Percentiles rank a stretch among this genome's conserved stretches.
Evolutionary conservation across 1,284 basidiomycete species (phyloP).

Genomic region (Sanghuangporus baumii): DNA sequence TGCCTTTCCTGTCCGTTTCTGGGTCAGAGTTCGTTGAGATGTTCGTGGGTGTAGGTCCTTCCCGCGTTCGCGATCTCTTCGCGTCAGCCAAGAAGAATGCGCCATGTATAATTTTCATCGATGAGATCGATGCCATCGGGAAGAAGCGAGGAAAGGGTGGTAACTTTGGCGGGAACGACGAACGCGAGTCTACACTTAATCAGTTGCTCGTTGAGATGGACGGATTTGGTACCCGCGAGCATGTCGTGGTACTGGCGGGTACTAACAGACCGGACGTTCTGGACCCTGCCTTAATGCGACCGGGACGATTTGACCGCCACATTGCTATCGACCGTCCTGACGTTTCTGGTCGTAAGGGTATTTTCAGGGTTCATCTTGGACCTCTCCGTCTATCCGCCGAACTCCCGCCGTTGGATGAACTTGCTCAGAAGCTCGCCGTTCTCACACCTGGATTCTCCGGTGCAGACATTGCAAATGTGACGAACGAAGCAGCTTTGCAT

Average conservation of each 20-base stretch:
- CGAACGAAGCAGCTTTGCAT: slow-evolving; percentile 95
- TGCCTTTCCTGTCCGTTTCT: slow-evolving; percentile 97
- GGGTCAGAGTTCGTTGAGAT: slow-evolving; percentile 99
- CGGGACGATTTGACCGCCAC: slow-evolving; percentile 96
- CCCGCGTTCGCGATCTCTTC: slow-evolving; percentile 95
- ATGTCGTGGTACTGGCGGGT: slow-evolving; percentile 94
- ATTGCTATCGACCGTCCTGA: slow-evolving; percentile 96
- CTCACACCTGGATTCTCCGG: slow-evolving; percentile 98
- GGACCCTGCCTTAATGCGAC: slow-evolving; percentile 92
- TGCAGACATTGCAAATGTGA: slow-evolving; percentile 98
- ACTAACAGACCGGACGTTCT: slow-evolving; percentile 97
- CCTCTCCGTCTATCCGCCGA: slow-evolving; percentile 71
- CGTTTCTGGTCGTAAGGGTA: slow-evolving; percentile 89
- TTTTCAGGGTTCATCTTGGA: slow-evolving; percentile 89
- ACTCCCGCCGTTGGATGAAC: slow-evolving; percentile 52
- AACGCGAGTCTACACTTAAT: slow-evolving; percentile 96
- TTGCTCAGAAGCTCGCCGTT: slow-evolving; percentile 91
- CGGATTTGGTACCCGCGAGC: slow-evolving; percentile 93
- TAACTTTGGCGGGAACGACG: slow-evolving; percentile 92
- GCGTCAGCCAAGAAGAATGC: slow-evolving; percentile 97
- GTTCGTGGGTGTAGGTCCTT: slow-evolving; percentile 99
- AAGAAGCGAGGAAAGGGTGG: slow-evolving; percentile 91
- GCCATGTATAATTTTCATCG: slow-evolving; percentile 97
- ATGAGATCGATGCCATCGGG: slow-evolving; percentile 98
- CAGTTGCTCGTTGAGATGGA: slow-evolving; percentile 99